A percentile compares a stretch with the other conserved stretches of the same genome.
These are phyloP conservation scores for Diplogelasinospora grovesii DNA, from an alignment of 495 filamentous ascomycete species.

Conservation along the genomic window DNA sequence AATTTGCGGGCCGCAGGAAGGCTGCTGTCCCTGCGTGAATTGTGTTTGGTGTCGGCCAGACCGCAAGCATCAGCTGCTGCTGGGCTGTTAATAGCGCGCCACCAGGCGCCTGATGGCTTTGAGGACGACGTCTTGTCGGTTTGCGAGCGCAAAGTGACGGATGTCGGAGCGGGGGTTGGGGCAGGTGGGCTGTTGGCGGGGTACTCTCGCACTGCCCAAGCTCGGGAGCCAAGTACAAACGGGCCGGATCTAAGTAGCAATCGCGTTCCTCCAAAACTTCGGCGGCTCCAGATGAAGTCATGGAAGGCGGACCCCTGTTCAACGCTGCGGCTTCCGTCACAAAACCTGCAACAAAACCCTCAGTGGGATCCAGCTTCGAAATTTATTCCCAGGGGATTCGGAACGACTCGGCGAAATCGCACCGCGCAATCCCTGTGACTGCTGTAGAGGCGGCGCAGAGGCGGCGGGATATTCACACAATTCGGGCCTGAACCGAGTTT, in stretches of 20 bases:
- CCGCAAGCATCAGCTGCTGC: slow-evolving; percentile 6
- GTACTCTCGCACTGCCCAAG: background rate
- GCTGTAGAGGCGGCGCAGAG: too few species aligned
- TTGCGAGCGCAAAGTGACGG: slow-evolving; percentile 8
- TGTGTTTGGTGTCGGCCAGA: slow-evolving; percentile 1
- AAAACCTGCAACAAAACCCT: background rate
- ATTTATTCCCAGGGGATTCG: too few species aligned
- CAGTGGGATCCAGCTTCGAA: too few species aligned
- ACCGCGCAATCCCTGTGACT: too few species aligned
- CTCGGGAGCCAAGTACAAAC: slow-evolving; percentile 16
- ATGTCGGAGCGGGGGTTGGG: slow-evolving; percentile 6
- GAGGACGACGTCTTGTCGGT: slow-evolving; percentile 24
- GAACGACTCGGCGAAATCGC: background rate
- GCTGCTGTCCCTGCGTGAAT: slow-evolving; percentile 1
- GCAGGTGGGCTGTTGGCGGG: slow-evolving; percentile 1
- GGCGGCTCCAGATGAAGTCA: slow-evolving; percentile 21
- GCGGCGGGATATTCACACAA: too few species aligned
- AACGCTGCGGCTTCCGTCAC: slow-evolving; percentile 9
- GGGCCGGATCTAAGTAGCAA: slow-evolving; percentile 22
- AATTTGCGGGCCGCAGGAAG: background rate
- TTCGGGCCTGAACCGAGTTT: too few species aligned
- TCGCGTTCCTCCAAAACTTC: too few species aligned
- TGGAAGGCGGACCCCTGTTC: slow-evolving; percentile 5
- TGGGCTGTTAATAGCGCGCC: slow-evolving; percentile 14
- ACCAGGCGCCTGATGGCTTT: slow-evolving; percentile 13